Evolutionary conservation across 352 stramenopile species (phyloP).

Genomic region (Phytophthora chlamydospora): DNA sequence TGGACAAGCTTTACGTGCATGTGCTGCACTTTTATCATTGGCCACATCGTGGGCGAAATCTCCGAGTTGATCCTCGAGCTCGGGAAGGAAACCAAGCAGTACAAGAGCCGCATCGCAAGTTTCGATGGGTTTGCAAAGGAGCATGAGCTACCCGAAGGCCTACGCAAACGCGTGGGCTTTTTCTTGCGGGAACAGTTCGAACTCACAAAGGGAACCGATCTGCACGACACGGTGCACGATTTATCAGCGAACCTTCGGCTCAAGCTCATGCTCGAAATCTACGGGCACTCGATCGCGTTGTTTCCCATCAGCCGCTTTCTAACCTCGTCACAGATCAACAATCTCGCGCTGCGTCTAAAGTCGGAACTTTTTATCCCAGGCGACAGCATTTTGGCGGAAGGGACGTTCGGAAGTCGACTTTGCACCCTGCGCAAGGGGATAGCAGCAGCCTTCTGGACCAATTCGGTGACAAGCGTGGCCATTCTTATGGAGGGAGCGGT

Average conservation of each 20-base stretch:
- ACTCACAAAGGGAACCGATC: slow-evolving; percentile 50
- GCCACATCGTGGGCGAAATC: slow-evolving; percentile 73
- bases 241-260: slow-evolving; percentile 72
- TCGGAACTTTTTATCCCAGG: slow-evolving; percentile 76
- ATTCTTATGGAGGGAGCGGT: slow-evolving; percentile 65
- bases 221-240: slow-evolving; percentile 60
- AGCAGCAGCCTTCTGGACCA: slow-evolving; percentile 61
- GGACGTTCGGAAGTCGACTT: slow-evolving; percentile 59
- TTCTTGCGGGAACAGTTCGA: slow-evolving; percentile 73
- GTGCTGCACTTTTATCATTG: slow-evolving; percentile 75
- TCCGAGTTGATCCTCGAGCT: slow-evolving; percentile 80
- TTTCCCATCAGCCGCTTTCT: slow-evolving; percentile 70
- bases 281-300: slow-evolving; percentile 50
- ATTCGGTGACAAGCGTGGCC: slow-evolving; percentile 55
- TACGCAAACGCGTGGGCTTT: slow-evolving; percentile 59
- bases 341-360: slow-evolving; percentile 62
- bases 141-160: slow-evolving; percentile 46
- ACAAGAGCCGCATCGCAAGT: slow-evolving; percentile 69
- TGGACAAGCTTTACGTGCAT: slow-evolving; percentile 69
- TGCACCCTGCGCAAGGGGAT: slow-evolving; percentile 65
- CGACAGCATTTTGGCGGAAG: slow-evolving; percentile 65
- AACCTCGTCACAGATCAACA: slow-evolving; percentile 64
- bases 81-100: slow-evolving; percentile 74
- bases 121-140: slow-evolving; percentile 82
- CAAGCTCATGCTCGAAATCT: slow-evolving; percentile 80